phyloP scores from a whole-genome alignment of 139 green algal species.

The Zygnema cylindricum region DNA sequence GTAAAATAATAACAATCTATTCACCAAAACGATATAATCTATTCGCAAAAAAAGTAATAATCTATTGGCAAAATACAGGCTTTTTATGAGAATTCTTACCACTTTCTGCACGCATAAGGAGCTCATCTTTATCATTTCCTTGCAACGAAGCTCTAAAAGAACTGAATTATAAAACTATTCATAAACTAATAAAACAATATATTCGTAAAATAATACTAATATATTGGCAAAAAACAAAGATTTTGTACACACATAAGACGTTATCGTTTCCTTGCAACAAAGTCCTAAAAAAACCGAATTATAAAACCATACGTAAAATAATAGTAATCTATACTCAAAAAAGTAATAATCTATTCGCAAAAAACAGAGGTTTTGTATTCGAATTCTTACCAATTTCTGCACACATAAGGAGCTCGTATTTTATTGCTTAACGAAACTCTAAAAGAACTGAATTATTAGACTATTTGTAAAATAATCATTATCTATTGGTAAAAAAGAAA shows the following conservation, averaged over 20 bases:
- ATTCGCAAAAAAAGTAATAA: no score
- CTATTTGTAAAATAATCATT: background rate
- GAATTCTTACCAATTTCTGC: constrained; percentile 59
- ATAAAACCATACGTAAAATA: constrained; percentile 47
- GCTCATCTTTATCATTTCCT: constrained; percentile 25
- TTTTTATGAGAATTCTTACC: no score
- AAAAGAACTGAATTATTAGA: constrained; percentile 50
- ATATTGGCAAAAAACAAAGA: background rate
- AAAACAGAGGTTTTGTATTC: no score
- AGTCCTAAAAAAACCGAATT: constrained; percentile 48
- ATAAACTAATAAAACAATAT: background rate
- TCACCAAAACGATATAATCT: no score
- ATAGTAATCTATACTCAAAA: no score
- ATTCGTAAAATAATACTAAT: background rate
- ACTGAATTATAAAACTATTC: constrained; percentile 42
- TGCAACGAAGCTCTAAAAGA: constrained; percentile 53
- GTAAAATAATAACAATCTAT: no score
- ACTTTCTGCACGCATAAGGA: constrained; percentile 49
- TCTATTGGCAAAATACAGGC: no score
- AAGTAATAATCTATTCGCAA: no score
- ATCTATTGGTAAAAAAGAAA: background rate
- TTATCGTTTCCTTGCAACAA: constrained; percentile 43
- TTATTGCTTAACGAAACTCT: constrained; percentile 32
- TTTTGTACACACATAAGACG: constrained; percentile 48
- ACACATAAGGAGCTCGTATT: constrained; percentile 36